Evolutionary conservation across 2,329 filamentous ascomycete genomes (phyloP), one percentile per base, ranked within the genome.

Genomic region (Aquanectria penicillioides): DNA sequence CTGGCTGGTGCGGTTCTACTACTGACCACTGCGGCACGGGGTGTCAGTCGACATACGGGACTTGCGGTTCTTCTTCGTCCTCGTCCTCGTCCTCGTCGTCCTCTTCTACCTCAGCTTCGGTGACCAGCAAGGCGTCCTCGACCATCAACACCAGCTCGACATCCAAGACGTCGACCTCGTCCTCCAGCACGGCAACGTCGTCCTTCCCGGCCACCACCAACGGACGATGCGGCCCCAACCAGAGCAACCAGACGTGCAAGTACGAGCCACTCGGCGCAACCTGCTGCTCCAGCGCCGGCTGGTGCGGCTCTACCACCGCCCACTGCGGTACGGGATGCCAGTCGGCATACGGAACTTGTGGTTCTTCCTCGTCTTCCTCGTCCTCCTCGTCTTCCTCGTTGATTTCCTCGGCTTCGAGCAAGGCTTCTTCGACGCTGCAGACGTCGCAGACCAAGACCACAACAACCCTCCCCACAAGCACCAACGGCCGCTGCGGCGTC

Each of bases 301-400:
- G 68, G 68, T 81, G 80, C 62, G 78, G 80, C 29, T 69, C 71
- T 10, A 76, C 74, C 2, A 67, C 67, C 17, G 75, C 73, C 12
- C 77, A 81, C 61, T 81, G 79, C 68, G 71, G 70, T 11, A 64
- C 64, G 2, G 77, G 77, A 4, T 81, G 78, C 58, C 78, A 80
- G 62, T 61, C 71, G 3, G 65, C 57, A 1, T 76, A 66, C 22
- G 74, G 74, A 0, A 68, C 55, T 4, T 75, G 73, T 23, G 64
- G 57, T 2, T 57, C 51, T 3, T 33, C 41, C n/a, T 59, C 57
- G 6, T 54, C 67, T n/a, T 33, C 41, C 8, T 53, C 53, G 7
- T 53, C 66, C 61, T 23, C 66, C 43, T 34, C 41, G n/a, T 29
- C 29, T n/a, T 36, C 44, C 23, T 15, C 18, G 15, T 37, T 28